Evolutionary conservation across 352 stramenopile species (phyloP).

Genomic region (Globisporangium recalcitrans): DNA sequence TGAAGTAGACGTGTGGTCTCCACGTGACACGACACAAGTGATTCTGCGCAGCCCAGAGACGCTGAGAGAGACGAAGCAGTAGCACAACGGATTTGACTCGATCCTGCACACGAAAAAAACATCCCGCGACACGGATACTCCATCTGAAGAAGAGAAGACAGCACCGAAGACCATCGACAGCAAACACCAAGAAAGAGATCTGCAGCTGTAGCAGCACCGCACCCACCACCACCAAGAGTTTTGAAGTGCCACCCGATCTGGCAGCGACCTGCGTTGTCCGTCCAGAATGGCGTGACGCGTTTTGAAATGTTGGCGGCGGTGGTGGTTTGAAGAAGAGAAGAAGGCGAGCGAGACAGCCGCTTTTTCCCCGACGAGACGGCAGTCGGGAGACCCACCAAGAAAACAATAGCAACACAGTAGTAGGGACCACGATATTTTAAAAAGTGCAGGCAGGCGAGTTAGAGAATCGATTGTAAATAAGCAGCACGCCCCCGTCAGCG

Average conservation of each 20-base stretch:
- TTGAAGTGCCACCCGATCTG: not conserved
- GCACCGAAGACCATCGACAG: not conserved
- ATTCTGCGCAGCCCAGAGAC: not conserved
- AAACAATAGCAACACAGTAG: constrained; percentile 8
- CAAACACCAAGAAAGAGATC: constrained; percentile 1
- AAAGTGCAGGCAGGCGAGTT: constrained; percentile 8
- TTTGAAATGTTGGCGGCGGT: not conserved
- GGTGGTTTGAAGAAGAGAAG: constrained; percentile 6
- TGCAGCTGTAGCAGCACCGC: constrained; percentile 6
- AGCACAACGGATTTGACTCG: constrained; percentile 8
- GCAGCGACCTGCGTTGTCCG: not conserved
- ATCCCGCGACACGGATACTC: constrained; percentile 18
- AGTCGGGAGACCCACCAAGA: constrained; percentile 5
- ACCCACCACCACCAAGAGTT: not conserved
- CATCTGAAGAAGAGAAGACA: constrained; percentile 18
- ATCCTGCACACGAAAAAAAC: constrained; percentile 26
- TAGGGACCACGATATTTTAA: constrained; percentile 8
- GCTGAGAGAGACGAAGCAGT: constrained; percentile 1
- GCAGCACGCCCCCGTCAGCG: constrained; percentile 2
- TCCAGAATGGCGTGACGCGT: not conserved
- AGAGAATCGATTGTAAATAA: constrained; percentile 10
- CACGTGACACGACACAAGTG: not conserved
- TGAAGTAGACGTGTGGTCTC: constrained; percentile 36
- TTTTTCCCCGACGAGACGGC: constrained; percentile 5
- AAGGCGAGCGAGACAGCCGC: constrained; percentile 4